Evolutionary conservation across 2,329 filamentous ascomycete genomes (phyloP).

Genomic region (Chaetomiaceae sp.): DNA sequence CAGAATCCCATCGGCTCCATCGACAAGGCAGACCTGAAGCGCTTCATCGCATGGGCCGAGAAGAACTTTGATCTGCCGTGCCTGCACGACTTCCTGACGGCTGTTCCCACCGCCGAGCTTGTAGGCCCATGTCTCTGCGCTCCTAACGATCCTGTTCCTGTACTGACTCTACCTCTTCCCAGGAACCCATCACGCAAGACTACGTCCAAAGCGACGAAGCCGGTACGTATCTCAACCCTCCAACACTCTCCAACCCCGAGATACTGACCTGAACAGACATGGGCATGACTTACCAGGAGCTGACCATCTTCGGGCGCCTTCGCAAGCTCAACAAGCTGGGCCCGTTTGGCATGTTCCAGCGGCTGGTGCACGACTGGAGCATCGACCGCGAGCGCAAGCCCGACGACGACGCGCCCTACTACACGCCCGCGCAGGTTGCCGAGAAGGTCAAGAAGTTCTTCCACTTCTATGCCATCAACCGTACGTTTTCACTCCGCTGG

Average conservation of each 20-base stretch:
- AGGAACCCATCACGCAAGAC: slow-evolving; percentile 57
- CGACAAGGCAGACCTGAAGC: slow-evolving; percentile 63
- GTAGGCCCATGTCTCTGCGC: not conserved
- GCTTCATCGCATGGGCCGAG: slow-evolving; percentile 64
- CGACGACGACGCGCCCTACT: slow-evolving; percentile 30
- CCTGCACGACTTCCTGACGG: slow-evolving; percentile 61
- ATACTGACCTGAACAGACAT: slow-evolving; percentile 32
- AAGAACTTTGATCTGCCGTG: slow-evolving; percentile 58
- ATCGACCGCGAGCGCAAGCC: slow-evolving; percentile 28
- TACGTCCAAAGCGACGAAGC: slow-evolving; percentile 50
- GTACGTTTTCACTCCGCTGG: slow-evolving; percentile 25
- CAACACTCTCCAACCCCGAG: too few relatives aligned
- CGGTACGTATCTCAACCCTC: slow-evolving; percentile 16
- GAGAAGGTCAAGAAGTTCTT: slow-evolving; percentile 45
- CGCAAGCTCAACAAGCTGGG: slow-evolving; percentile 46
- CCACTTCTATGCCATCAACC: slow-evolving; percentile 57
- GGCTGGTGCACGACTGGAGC: slow-evolving; percentile 44
- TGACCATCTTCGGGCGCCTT: slow-evolving; percentile 35
- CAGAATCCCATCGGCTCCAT: slow-evolving; percentile 58
- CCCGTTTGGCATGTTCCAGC: slow-evolving; percentile 44
- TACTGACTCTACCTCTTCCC: slow-evolving; percentile 1
- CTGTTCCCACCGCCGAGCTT: slow-evolving; percentile 57
- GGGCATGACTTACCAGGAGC: slow-evolving; percentile 50
- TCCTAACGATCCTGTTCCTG: not conserved
- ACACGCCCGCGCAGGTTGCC: slow-evolving; percentile 40